Base-by-base conservation (phyloP, 768 basidiomycete genomes). In the Dacryopinax primogenitus region DNA sequence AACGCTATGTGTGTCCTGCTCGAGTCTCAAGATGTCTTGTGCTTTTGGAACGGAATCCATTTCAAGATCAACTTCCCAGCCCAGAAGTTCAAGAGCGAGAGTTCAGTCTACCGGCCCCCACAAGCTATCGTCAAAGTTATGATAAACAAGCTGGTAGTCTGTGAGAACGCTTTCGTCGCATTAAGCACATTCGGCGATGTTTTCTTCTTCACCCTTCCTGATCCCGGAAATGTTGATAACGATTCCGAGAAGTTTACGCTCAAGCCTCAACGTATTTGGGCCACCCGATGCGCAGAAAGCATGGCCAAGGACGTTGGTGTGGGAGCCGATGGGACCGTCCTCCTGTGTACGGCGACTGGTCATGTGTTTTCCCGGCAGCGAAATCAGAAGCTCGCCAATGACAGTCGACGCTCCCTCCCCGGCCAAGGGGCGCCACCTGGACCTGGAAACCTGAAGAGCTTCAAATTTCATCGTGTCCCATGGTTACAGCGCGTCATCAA, bases 261-360 rank as follows among this genome's bases (percentile, higher is more conserved):
- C 65, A 88, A 87, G 69, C 92, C 95, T 0, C 91, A 94, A 73
- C 84, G 91, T 28, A 85, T 91, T 6, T 97, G 94, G 95, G 88
- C 90, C 0, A 76, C 95, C 62, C 78, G 51, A 30, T 28, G 51
- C 51, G 51, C 51, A 18, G 89, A 67, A 91, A 88, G 73, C 85
- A 58, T 58, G 51, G 65, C 51, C 34, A 67, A 88, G 86, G 95
- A 98, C 70, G 88, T 95, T 9, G 92, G 92, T 0, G 78, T 97
- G 15, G 91, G 92, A 21, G 78, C 85, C 0, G 92, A 96, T 68
- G 91, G 93, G 2, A 83, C 87, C 16, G 83, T 96, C 71, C 86
- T 96, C 72, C 81, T 98, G 51, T 96, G 91, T 76, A 98, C 95
- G 1, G 85, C 88, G 67, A 94, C 95, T 2, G 95, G 95, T 0